Conservation (phyloP, 139 green algal species). For the Chlorella sp. region DNA sequence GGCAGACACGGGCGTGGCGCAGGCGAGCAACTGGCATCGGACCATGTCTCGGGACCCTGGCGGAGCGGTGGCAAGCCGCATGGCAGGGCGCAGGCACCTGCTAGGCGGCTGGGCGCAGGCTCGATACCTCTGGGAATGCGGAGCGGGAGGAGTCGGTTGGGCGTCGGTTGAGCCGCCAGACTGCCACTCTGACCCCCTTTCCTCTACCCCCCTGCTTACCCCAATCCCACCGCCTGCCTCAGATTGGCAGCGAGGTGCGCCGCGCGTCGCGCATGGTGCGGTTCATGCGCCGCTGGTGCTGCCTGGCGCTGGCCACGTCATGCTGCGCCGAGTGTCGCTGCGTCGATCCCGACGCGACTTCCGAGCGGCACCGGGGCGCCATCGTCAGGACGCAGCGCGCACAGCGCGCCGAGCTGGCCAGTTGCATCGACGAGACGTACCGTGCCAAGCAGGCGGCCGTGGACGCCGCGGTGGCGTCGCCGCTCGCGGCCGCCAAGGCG, state of each 20-base stretch:
- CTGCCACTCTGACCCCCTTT: background rate
- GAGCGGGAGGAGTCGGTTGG: too few relatives aligned
- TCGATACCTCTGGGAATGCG: background rate
- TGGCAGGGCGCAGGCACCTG: background rate
- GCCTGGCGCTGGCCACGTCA: background rate
- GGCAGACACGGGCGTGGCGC: constrained; percentile 2
- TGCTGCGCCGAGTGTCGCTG: background rate
- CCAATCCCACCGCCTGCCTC: background rate
- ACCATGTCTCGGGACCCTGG: background rate
- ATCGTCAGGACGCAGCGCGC: constrained; percentile 4
- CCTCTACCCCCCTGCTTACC: background rate
- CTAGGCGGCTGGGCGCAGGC: background rate
- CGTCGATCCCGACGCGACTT: background rate
- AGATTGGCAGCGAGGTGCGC: constrained; percentile 33
- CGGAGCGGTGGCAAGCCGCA: background rate
- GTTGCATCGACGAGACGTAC: background rate
- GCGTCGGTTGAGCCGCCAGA: too few relatives aligned
- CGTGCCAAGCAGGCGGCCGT: background rate
- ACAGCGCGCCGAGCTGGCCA: background rate
- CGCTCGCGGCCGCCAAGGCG: background rate
- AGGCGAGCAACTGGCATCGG: background rate
- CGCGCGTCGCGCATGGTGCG: constrained; percentile 26
- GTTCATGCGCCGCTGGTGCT: constrained; percentile 38
- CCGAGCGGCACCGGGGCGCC: background rate
- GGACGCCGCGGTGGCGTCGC: background rate